Evolutionary conservation across 1,139 yeast species (phyloP).

Genomic region (Meyerozyma smithsonii): DNA sequence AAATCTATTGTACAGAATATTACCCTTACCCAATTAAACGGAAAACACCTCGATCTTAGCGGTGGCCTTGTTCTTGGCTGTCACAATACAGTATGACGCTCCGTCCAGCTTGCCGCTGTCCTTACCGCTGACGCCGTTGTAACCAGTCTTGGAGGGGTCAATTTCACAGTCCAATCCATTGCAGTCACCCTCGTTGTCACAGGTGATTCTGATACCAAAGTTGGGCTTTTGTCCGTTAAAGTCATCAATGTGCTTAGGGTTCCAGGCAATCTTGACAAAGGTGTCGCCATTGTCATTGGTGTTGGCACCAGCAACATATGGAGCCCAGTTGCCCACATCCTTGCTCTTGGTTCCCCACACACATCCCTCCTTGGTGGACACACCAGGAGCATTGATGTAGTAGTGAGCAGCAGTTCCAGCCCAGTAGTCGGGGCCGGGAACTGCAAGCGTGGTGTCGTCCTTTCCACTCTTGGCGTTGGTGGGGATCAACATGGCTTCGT

Average conservation of each 20-base stretch:
- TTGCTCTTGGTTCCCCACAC: constrained; percentile 71
- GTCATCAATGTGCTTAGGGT: constrained; percentile 72
- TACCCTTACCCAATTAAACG: constrained; percentile 3
- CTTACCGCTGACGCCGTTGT: constrained; percentile 48
- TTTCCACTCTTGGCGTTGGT: constrained; percentile 52
- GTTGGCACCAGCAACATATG: constrained; percentile 89
- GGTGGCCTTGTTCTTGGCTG: constrained; percentile 58
- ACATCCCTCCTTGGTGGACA: constrained; percentile 71
- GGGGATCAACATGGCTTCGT: constrained; percentile 91
- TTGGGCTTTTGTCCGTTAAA: constrained; percentile 53
- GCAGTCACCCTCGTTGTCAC: constrained; percentile 66
- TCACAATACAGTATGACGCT: constrained; percentile 77
- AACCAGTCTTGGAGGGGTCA: constrained; percentile 60
- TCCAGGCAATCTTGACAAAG: constrained; percentile 83
- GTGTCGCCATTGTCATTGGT: constrained; percentile 65
- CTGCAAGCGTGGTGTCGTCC: constrained; percentile 53
- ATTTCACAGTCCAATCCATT: constrained; percentile 75
- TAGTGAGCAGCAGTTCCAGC: constrained; percentile 82
- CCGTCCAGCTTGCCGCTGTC: constrained; percentile 53
- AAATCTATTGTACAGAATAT: background rate
- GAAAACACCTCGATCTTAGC: constrained; percentile 72
- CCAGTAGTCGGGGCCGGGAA: constrained; percentile 74
- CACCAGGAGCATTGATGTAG: constrained; percentile 84
- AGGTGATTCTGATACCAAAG: constrained; percentile 69
- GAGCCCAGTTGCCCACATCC: constrained; percentile 86